Evolutionary conservation across 768 basidiomycete genomes (phyloP), one percentile per base, ranked within the genome.

Genomic region (Baorangia bicolor): DNA sequence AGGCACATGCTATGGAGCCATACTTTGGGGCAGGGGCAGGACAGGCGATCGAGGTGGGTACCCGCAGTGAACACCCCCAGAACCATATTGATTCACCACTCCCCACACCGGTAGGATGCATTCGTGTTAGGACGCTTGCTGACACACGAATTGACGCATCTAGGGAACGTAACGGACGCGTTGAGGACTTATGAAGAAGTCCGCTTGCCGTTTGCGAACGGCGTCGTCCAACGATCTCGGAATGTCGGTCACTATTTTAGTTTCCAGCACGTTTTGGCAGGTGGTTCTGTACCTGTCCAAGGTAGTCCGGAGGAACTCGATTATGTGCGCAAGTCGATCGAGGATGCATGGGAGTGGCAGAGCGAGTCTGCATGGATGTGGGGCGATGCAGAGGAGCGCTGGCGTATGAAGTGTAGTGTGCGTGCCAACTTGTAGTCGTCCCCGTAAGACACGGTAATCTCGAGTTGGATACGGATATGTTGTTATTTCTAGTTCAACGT

Each of bases 11-110:
- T 0, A 78, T 79, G 73, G 67, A 74, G 4, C 78, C 79, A 0
- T 73, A 79, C 58, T 71, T 77, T 62, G 80, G 77, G 1, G 74
- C 78, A 0, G 80, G 81, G 4, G 81, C 78, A 4, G 77, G 79
- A 4, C 79, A 79, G 50, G 79, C 80, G 1, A 74, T 81, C n/a
- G 81, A 81, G 65, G 78, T 78, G 41, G 12, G 64, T 44, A 9
- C 20, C 16, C 16, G n/a, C 33, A 4, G 14, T 13, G 28, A 34
- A 61, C 49, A 14, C 5, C 4, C 2, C 5, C 16, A 3, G 7
- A 5, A n/a, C 6, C 12, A 30, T 43, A 4, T 27, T 2, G 6
- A 53, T n/a, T 28, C 35, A 54, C 16, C 20, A 1, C 16, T 21
- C 30, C 5, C 12, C 28, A 28, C 28, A 18, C 21, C 21, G 12